Base-by-base conservation (phyloP, 2,329 filamentous ascomycete species). In the Fusarium irregulare region DNA sequence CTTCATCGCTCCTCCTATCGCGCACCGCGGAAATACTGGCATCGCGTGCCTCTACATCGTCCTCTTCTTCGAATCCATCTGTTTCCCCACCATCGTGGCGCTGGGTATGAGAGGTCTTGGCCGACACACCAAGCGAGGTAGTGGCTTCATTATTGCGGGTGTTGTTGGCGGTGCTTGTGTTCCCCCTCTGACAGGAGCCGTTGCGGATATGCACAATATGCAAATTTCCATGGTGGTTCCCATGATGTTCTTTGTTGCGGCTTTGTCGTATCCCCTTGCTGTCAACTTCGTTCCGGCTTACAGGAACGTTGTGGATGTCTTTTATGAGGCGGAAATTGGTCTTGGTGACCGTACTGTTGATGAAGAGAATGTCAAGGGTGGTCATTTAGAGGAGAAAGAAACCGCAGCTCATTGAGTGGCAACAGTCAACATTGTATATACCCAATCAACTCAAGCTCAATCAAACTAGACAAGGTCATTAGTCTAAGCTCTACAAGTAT, bases 71-170 rank as follows among this genome's bases (percentile, higher is more conserved):
- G 92, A 93, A 80, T 91, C 88, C 6, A 91, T 93, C 75, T 92
- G 90, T 78, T 95, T 94, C 83, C 92, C 92, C 0, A 94, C 92
- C 20, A 93, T 95, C 74, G 89, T 95, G 30, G 91, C 92, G 6
- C 84, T 94, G 4, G 91, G 91, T 11, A 93, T 93, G 83, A 87
- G 91, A 23, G 92, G 91, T 4, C 84, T 94, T 2, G 92, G 93
- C 8, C 87, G 89, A 20, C 90, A 95, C 80, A 92, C 90, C 37
- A 94, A 94, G 83, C 87, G 91, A 64, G 92, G 92, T 2, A 90
- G 89, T 4, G 91, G 91, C 7, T 91, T 88, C 77, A 89, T 82
- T 61, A 86, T 93, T 3, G 90, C 84, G 7, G 91, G 90, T 70
- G 91, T 94, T 1, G 84, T 87, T 18, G 92, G 92, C 16, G 92